Base-by-base conservation (phyloP, 352 stramenopile species). In the Paralagenidium karlingii region DNA sequence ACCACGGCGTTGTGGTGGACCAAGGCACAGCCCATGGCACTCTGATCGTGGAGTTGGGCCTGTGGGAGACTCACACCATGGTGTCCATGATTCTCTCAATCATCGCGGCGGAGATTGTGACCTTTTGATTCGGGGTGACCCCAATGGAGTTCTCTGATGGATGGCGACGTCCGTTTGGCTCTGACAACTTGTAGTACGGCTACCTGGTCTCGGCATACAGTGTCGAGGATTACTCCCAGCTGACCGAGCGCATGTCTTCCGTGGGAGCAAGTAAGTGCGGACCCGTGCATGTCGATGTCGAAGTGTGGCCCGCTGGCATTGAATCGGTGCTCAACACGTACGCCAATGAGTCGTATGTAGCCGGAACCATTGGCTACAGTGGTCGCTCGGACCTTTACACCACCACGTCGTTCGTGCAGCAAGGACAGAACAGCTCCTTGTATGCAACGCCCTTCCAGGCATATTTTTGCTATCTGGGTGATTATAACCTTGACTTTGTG, bases 401-500 rank as follows among this genome's bases (percentile, higher is more conserved):
- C 3, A 70, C 58, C 5, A 45, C 45, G 0, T 32, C 47, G 15
- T 41, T 77, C n/a, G 49, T 78, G 8, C 36, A 51, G 7, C 29
- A 71, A 11, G 62, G 55, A 2, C 28, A 57, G 7, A 51, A 50
- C 42, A n/a, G 33, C 4, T 46, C 47, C 25, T 38, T 40, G 19
- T 60, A 58, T 16, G 47, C 30, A 0, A 43, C 62, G 2, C n/a
- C 49, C 1, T 75, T 64, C 30, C 66, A 63, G 3, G 60, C 68
- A 0, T 82, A 80, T 51, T 78, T 82, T 28, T 82, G 65, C 47
- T 82, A 77, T 32, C 29, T 76, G n/a, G 63, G 63, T 0, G 71
- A 76, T 28, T 45, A 39, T 8, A 56, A 39, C 8, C 40, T 69
- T 6, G 43, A 60, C 10, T 77, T 63, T 28, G 62, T 52, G 4